These are phyloP conservation scores for Excoecaria agallocha DNA, from an alignment of 345 rosid species.

Conservation along the genomic window DNA sequence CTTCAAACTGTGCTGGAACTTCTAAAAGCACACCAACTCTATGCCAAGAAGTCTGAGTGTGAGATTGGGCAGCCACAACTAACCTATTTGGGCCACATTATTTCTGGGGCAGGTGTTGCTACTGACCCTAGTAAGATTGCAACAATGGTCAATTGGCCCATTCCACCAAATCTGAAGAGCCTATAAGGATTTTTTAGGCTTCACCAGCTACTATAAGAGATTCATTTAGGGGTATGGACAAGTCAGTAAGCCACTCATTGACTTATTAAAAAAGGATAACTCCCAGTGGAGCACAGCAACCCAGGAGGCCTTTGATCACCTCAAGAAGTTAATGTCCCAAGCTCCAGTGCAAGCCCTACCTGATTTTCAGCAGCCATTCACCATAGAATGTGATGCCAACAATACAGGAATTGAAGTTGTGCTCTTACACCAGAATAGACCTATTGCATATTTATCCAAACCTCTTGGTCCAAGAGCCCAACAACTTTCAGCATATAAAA, in stretches of 20 bases:
- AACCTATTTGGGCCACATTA: not conserved
- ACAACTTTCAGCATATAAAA: too few relatives aligned
- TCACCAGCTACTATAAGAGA: not conserved
- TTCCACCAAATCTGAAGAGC: not conserved
- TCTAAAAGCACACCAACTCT: not conserved
- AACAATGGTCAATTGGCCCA: not conserved
- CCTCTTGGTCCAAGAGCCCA: too few relatives aligned
- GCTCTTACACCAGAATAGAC: not conserved
- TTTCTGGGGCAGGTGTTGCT: not conserved
- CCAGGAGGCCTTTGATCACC: too few relatives aligned
- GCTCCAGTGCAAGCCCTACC: not conserved
- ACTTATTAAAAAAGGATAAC: not conserved
- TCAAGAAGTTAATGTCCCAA: too few relatives aligned
- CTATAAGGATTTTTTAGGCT: not conserved
- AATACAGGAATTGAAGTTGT: not conserved
- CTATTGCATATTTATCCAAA: too few relatives aligned
- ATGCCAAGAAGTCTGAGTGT: not conserved
- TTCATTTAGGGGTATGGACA: not conserved
- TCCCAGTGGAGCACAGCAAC: not conserved
- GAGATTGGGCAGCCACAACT: not conserved
- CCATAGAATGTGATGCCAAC: not conserved
- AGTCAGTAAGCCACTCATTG: not conserved
- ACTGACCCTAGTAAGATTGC: not conserved
- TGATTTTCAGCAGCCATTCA: not conserved
- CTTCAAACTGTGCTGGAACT: not conserved